phyloP scores from a whole-genome alignment of 805 yeast species.

The Zygosaccharomyces pseudorouxii region DNA sequence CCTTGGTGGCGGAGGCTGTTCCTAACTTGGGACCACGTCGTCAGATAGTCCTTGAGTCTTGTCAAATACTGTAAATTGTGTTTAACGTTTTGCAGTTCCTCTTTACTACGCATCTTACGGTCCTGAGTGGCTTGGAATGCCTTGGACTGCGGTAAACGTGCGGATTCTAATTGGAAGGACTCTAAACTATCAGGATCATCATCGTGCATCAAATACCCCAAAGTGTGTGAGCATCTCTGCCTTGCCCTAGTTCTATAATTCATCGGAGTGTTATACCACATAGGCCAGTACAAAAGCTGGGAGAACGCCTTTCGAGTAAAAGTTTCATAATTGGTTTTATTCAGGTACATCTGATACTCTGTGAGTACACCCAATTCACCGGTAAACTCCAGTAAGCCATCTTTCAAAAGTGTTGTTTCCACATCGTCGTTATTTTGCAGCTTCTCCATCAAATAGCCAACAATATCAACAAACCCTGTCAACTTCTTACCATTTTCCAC shows the following conservation, averaged over 20 bases:
- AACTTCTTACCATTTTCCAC: conserved; percentile 22
- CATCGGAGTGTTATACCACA: conserved; percentile 65
- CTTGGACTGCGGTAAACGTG: conserved; percentile 29
- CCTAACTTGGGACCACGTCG: conserved; percentile 22
- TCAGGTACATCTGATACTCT: conserved; percentile 53
- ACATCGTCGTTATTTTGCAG: conserved; percentile 9
- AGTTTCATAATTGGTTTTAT: conserved; percentile 53
- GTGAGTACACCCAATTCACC: conserved; percentile 44
- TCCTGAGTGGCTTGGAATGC: conserved; percentile 28
- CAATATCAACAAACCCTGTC: conserved; percentile 44
- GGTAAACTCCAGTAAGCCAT: conserved; percentile 42
- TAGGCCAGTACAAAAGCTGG: conserved; percentile 59
- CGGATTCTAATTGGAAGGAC: conserved; percentile 9
- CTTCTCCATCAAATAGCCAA: conserved; percentile 27
- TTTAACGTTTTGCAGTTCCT: conserved; percentile 22
- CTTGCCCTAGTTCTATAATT: conserved; percentile 17
- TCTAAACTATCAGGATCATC: conserved; percentile 18
- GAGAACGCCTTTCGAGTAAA: conserved; percentile 54
- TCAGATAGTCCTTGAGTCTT: conserved; percentile 17
- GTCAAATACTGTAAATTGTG: conserved; percentile 19
- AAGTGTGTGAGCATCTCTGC: conserved; percentile 17
- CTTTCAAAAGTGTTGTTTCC: conserved; percentile 39
- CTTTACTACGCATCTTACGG: conserved; percentile 17
- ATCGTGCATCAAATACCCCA: conserved; percentile 20
- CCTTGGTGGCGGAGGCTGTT: neutral